Base-by-base conservation (phyloP, 352 stramenopile genomes). In the Stephanocyclus meneghinianus region DNA sequence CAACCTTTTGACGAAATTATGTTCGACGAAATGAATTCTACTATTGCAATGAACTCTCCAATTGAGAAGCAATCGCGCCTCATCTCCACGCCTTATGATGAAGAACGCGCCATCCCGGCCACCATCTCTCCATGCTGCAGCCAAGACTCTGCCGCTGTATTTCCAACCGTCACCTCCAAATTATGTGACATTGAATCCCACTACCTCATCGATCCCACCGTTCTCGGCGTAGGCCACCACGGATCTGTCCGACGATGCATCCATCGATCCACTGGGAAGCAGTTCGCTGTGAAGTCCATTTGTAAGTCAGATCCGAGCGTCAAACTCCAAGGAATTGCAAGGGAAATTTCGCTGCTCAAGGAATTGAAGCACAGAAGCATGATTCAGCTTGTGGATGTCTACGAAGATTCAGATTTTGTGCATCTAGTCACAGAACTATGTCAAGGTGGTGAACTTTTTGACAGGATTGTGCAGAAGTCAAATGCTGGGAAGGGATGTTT, bases 271-370 rank as follows among this genome's bases (percentile, higher is more conserved):
- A 96, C 91, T 35, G 94, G 94, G 21, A 87, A 96, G 67, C 92
- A 94, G 55, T 92, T 97, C 74, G 95, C 96, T 21, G 96, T 98
- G 66, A 98, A 98, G 85, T 96, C 94, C 32, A 97, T 98, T 72
- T 87, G 91, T 32, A 98, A 98, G 91, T 37, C 40, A 40, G 8
- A 68, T 44, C 10, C n/a, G 9, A n/a, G 18, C 16, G 60, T 68
- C 3, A 55, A 68, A 16, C 16, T 68, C 11, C 21, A 40, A 40
- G 60, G 60, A 26, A n/a, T 68, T 21, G 44, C 26, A 42, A n/a
- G 60, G 11, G 60, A 68, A 10, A 26, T 68, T 21, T 68, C 60
- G 13, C 42, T 68, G 18, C 60, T 68, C 2, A n/a, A 56, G 15
- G 60, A 68, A 56, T 57, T 68, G 60, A 68, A 42, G n/a, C 60